Evolutionary conservation across 306 rosid species (phyloP).

Genomic region (Begonia peltatifolia): DNA sequence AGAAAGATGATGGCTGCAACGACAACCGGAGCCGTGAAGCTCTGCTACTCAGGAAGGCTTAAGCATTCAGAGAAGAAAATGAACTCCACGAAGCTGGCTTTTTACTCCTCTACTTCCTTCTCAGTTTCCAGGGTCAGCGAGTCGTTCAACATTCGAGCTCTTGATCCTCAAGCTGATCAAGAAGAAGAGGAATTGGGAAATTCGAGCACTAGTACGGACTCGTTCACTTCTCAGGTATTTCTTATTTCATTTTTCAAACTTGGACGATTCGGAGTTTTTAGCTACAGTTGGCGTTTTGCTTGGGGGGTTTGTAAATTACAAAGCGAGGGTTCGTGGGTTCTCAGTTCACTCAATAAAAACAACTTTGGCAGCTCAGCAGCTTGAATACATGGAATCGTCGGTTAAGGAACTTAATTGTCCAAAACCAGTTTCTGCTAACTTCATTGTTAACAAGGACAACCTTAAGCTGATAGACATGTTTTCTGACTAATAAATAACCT

Average conservation of each 20-base stretch:
- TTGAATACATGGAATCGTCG: too few relatives aligned
- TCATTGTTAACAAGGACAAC: too few relatives aligned
- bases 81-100: conserved; percentile 7
- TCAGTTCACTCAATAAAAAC: too few relatives aligned
- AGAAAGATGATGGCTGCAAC: conserved; percentile 14
- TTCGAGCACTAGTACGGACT: conserved; percentile 1
- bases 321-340: too few relatives aligned
- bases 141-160: conserved; percentile 24
- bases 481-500: too few relatives aligned
- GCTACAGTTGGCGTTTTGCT: too few relatives aligned
- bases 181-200: conserved; percentile 11
- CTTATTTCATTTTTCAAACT: not conserved
- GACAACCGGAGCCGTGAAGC: conserved; percentile 11
- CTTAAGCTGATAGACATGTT: too few relatives aligned
- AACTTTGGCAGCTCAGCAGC: too few relatives aligned
- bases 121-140: conserved; percentile 7
- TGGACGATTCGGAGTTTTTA: too few relatives aligned
- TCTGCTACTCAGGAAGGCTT: conserved; percentile 12
- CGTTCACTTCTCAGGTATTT: conserved; percentile 24
- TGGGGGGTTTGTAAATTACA: too few relatives aligned
- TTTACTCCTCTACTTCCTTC: conserved; percentile 12
- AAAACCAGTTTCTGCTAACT: too few relatives aligned
- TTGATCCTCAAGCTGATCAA: conserved; percentile 20
- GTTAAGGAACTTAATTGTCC: too few relatives aligned
- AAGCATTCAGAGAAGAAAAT: conserved; percentile 9